phyloP scores from a whole-genome alignment of 345 rosid species.

The Eucalyptus marginata region DNA sequence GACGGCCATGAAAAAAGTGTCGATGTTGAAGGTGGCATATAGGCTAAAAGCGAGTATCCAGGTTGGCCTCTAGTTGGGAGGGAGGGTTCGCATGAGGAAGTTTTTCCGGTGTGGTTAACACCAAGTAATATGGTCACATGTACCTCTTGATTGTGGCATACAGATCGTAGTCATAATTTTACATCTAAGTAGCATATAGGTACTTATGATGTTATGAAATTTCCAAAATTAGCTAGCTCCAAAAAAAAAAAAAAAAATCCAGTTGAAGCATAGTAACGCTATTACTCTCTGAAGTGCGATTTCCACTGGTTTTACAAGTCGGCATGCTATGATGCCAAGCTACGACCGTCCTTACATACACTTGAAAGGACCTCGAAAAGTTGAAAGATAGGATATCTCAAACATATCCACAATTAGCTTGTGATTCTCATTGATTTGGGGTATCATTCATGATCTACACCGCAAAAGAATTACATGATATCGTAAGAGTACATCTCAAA shows the following conservation, averaged over 20 bases:
- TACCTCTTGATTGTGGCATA: background rate
- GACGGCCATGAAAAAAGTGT: background rate
- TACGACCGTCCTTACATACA: background rate
- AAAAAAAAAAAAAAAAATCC: background rate
- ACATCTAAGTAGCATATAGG: background rate
- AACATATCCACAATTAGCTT: background rate
- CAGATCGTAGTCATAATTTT: background rate
- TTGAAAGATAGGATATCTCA: background rate
- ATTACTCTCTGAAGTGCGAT: background rate
- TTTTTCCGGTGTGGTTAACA: background rate
- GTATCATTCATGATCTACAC: background rate
- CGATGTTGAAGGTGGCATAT: background rate
- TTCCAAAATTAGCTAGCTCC: background rate
- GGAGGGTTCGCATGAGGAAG: background rate
- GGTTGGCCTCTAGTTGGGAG: background rate
- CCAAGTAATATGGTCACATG: background rate
- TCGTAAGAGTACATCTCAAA: background rate
- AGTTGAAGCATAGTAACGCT: background rate
- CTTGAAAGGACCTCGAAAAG: background rate
- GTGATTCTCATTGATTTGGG: background rate
- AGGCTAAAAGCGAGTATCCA: background rate
- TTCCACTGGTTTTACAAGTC: background rate
- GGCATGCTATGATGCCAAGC: background rate
- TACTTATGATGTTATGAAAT: background rate
- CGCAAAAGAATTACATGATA: background rate